Percentiles rank a stretch among this genome's conserved stretches.
These are phyloP conservation scores for Penicillium expansum DNA, from an alignment of 2,329 filamentous ascomycete species.

Conservation along the genomic window DNA sequence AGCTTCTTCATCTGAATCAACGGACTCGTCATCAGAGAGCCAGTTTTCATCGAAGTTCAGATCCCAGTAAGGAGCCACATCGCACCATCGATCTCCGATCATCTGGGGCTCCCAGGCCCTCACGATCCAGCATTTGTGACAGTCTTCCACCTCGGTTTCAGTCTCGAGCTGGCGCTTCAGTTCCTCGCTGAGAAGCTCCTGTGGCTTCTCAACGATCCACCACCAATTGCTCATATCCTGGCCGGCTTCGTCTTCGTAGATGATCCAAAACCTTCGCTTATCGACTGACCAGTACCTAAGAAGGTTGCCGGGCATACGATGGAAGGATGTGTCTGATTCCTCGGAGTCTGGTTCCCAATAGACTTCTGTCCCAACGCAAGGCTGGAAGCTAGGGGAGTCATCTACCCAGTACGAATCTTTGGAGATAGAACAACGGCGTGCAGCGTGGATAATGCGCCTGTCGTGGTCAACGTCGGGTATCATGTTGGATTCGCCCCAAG, in stretches of 20 bases:
- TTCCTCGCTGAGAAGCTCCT: conserved; percentile 8
- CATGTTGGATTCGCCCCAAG: conserved; percentile 8
- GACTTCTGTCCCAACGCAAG: conserved; percentile 4
- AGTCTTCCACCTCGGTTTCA: background rate
- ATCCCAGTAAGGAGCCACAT: conserved; percentile 6
- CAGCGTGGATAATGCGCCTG: conserved; percentile 1
- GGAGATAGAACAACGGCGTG: conserved; percentile 7
- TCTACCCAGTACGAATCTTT: conserved; percentile 5
- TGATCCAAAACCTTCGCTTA: conserved; percentile 10
- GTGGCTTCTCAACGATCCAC: conserved; percentile 13
- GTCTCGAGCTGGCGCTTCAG: background rate
- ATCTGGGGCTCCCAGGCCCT: conserved; percentile 2
- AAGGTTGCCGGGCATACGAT: conserved; percentile 1
- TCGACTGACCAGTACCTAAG: conserved; percentile 11
- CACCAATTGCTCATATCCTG: background rate
- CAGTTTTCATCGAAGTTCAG: conserved; percentile 13
- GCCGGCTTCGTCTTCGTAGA: background rate
- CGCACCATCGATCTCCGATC: background rate
- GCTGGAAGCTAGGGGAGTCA: conserved; percentile 3
- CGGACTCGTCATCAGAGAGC: conserved; percentile 8
- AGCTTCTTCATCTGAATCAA: conserved; percentile 3
- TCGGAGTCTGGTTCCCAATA: background rate
- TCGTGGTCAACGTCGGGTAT: conserved; percentile 6
- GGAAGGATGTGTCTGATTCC: conserved; percentile 3
- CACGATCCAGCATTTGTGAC: conserved; percentile 11